phyloP scores from a whole-genome alignment of 2,329 filamentous ascomycete species.

The Aureobasidium zeae region DNA sequence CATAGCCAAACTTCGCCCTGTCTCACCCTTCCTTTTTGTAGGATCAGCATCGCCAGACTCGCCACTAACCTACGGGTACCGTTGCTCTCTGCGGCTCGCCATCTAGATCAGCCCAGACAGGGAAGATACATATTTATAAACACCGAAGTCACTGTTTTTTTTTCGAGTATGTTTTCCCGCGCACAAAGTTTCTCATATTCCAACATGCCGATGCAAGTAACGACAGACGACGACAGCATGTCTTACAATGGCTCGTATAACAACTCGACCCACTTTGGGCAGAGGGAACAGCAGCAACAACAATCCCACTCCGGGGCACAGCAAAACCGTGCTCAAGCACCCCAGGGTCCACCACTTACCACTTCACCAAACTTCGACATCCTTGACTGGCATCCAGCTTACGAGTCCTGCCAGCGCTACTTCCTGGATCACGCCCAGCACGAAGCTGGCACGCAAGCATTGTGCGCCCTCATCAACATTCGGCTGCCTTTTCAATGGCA shows the following conservation, averaged over 20 bases:
- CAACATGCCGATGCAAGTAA: constrained; percentile 14
- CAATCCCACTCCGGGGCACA: constrained; percentile 1
- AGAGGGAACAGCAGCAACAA: constrained; percentile 10
- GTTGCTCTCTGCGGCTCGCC: constrained; percentile 8
- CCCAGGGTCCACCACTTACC: constrained; percentile 23
- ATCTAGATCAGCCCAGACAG: constrained; percentile 2
- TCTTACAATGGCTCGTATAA: constrained; percentile 5
- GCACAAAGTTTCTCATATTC: background rate
- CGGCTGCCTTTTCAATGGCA: constrained; percentile 73
- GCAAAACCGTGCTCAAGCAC: background rate
- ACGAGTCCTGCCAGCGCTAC: constrained; percentile 80
- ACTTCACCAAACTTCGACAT: constrained; percentile 58
- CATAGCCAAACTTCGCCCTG: too few relatives aligned
- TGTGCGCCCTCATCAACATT: constrained; percentile 88
- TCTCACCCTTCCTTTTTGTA: too few relatives aligned
- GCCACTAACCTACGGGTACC: constrained; percentile 2
- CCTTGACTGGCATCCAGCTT: constrained; percentile 86
- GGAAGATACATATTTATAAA: constrained; percentile 10
- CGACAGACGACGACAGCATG: constrained; percentile 13
- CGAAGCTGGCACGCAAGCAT: constrained; percentile 69
- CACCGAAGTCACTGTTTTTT: constrained; percentile 11
- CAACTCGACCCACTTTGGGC: constrained; percentile 1
- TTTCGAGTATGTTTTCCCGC: background rate
- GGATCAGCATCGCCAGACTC: too few relatives aligned
- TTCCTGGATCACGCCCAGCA: constrained; percentile 90